Evolutionary conservation across 2,329 filamentous ascomycete species (phyloP), one percentile per base, ranked within the genome.

Genomic region (Pestalotiopsis sp.): DNA sequence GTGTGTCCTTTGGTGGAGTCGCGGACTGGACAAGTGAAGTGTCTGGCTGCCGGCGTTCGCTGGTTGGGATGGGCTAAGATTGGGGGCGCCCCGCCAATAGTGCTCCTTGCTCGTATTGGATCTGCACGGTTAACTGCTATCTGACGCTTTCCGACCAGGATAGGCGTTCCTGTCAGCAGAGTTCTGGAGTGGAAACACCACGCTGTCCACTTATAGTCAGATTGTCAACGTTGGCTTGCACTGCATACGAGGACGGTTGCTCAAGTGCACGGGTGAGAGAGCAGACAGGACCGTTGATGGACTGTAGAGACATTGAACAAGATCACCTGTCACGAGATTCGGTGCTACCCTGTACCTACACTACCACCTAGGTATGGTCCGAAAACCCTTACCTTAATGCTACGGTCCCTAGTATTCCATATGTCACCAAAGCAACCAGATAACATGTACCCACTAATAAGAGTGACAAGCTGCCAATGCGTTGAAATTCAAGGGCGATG

Each of bases 181-280:
- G 13, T n/a, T 36, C 57, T 59, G 6, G 57, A 23, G 23, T 27
- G 57, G 57, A 59, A 59, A 59, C 57, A 59, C 57, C 57, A 59
- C 57, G 57, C 57, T 59, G 57, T 23, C 57, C 57, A 27, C 57
- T 59, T 59, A 59, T 59, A 25, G n/a, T 58, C 52, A 20, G n/a
- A 6, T 25, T n/a, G 25, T 31, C 27, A 31, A 31, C 27, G 27
- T 31, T 31, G 5, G 27, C 27, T 31, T 25, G 25, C 57, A 36
- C 20, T 23, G 23, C 25, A 59, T 13, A 59, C 57, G 57, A 59
- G 57, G 57, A 9, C 20, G 17, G 7, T n/a, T 52, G 45, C 6
- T n/a, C 45, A 17, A 52, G 20, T 52, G 45, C n/a, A 5, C 1
- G 9, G 12, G 45, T 59, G 17, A 23, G 7, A 17, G 20, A 52